phyloP scores from a whole-genome alignment of 148 eudicot genomes.

The Simmondsia chinensis region DNA sequence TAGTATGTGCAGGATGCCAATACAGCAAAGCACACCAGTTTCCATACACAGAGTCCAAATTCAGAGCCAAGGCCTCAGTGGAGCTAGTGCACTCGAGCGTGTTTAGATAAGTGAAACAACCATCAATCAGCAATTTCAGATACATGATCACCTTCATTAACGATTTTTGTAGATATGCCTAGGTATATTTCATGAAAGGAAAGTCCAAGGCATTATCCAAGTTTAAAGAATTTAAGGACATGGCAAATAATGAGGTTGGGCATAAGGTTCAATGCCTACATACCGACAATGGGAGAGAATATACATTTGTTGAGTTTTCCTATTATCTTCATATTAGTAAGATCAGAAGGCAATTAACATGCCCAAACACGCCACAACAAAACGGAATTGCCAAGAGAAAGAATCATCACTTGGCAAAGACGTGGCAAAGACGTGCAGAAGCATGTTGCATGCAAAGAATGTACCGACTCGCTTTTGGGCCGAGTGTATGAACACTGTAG shows the following conservation, averaged over 20 bases:
- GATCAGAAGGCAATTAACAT: background rate
- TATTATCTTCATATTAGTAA: background rate
- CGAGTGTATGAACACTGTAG: constrained; percentile 6
- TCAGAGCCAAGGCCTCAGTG: too few relatives aligned
- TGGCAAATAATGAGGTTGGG: background rate
- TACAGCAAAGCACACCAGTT: too few relatives aligned
- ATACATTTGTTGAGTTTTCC: constrained; percentile 3
- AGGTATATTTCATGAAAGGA: constrained; percentile 4
- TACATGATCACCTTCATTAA: too few relatives aligned
- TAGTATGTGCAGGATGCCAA: too few relatives aligned
- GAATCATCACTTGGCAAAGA: background rate
- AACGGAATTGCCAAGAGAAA: too few relatives aligned
- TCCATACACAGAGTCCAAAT: too few relatives aligned
- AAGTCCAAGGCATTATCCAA: too few relatives aligned
- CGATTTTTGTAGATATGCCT: constrained; percentile 9
- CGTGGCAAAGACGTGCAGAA: constrained; percentile 6
- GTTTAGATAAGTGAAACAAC: too few relatives aligned
- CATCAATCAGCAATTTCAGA: too few relatives aligned
- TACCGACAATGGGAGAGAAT: constrained; percentile 5
- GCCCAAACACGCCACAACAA: constrained; percentile 7
- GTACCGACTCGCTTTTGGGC: constrained; percentile 6
- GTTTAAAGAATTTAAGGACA: too few relatives aligned
- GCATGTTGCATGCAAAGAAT: too few relatives aligned
- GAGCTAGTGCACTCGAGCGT: too few relatives aligned
- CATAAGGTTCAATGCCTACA: background rate